Evolutionary conservation across 164 flowering plant genomes (phyloP), one percentile per base, ranked within the genome.

Genomic region (Cinnamomum chago): DNA sequence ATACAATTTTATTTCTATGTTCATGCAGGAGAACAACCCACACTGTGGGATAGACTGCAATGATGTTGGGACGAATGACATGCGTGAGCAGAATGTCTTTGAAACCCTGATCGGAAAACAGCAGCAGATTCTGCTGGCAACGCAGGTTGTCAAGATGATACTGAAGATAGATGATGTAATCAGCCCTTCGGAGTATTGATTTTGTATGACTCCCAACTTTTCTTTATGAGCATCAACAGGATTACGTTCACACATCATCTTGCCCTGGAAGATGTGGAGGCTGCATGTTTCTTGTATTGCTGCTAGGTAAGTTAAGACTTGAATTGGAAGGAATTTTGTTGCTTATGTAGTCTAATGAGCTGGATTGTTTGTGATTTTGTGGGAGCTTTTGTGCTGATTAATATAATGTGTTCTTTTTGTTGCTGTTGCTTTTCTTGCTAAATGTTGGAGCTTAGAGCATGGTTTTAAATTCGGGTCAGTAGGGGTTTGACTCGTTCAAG

Each of bases 121-220:
- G 84, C 99, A 93, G 82, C 98, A 95, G 83, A 79, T 95, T 67
- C 76, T 93, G 70, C 87, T 95, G 55, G 98, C 98, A 14, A 95
- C 99, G 1, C 99, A 95, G 79, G 99, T 95, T 52, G 98, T 95
- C 28, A 95, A 95, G 88, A 95, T 95, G 99, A 93, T 95, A 60
- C 78, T 92, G 70, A 95, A 95, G 82, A 95, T 94, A 40, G 99
- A 95, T 55, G 98, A 95, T 84, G 95, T 95, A 68, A 95, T 92
- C 72, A 78, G 88, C 58, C 93, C 98, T 0, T 83, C 92, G 1
- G 93, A 87, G 0, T 95, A 84, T 78, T 95, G 83, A 91, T 10
- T 18, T 58, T 35, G 50, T 24, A 70, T 24, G 66, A 27, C 18
- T 66, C 5, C 35, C 28, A 66, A 15, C 4, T 28, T 66, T 66